Evolutionary conservation across 2,329 filamentous ascomycete genomes (phyloP).

Genomic region (Incumbomyces lentus): DNA sequence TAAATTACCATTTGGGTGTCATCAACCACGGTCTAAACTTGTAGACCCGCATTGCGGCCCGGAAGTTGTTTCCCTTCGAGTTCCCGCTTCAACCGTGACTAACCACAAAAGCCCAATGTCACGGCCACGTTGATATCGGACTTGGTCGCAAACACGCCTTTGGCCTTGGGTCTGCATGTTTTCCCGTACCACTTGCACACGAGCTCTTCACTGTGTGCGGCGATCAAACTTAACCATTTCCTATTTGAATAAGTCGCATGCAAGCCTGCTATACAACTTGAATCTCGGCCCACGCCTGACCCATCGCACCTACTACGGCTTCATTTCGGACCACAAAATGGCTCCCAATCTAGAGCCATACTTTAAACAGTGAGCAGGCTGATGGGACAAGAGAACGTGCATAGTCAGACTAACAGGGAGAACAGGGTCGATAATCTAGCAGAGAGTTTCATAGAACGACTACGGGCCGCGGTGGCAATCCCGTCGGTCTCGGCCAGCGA

Average conservation of each 20-base stretch:
- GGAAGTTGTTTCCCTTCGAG: too few relatives aligned
- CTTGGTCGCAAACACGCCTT: constrained; percentile 1
- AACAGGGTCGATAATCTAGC: constrained; percentile 61
- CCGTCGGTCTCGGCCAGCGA: constrained; percentile 92
- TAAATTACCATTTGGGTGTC: too few relatives aligned
- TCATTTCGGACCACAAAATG: constrained; percentile 54
- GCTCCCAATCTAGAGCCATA: constrained; percentile 81
- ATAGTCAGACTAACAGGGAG: background rate
- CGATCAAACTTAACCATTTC: background rate
- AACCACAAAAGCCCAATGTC: background rate
- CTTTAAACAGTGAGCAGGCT: constrained; percentile 59
- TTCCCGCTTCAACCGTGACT: constrained; percentile 1
- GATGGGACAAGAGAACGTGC: too few relatives aligned
- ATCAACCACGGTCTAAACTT: too few relatives aligned
- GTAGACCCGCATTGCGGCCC: too few relatives aligned
- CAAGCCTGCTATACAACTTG: background rate
- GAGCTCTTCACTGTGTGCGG: background rate
- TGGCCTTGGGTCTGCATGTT: background rate
- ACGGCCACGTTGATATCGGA: background rate
- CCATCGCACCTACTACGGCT: constrained; percentile 33
- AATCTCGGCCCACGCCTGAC: background rate
- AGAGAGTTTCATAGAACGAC: constrained; percentile 69
- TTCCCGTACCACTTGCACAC: background rate
- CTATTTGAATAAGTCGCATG: background rate
- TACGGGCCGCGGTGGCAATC: constrained; percentile 87